Conservation (phyloP, 2,329 filamentous ascomycete genomes). For the Hypoxylon sp. region DNA sequence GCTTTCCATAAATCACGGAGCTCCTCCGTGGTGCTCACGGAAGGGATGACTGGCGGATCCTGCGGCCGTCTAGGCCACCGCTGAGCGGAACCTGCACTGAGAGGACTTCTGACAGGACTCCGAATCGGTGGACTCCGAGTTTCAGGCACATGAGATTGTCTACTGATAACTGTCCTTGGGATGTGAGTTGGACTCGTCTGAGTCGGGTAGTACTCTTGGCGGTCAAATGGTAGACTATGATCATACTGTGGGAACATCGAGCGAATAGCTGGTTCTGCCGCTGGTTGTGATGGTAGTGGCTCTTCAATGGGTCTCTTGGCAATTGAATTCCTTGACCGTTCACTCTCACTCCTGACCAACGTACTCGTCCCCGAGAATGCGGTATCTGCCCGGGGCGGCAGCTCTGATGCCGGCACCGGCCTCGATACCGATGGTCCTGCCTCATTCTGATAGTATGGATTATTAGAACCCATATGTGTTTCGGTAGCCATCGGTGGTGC, state of each 20-base stretch:
- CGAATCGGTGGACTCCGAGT: conserved; percentile 48
- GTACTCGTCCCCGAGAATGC: conserved; percentile 66
- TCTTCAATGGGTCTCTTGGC: conserved; percentile 65
- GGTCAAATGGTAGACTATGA: conserved; percentile 72
- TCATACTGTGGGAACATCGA: conserved; percentile 86
- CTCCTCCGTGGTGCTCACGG: conserved; percentile 70
- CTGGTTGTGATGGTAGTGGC: conserved; percentile 43
- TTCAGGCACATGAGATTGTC: conserved; percentile 69
- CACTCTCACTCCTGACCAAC: conserved; percentile 63
- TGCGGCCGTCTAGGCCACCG: conserved; percentile 55
- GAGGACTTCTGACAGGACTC: conserved; percentile 53
- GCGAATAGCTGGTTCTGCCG: conserved; percentile 61
- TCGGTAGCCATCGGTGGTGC: conserved; percentile 41
- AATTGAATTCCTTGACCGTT: conserved; percentile 67
- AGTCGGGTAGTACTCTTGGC: conserved; percentile 78
- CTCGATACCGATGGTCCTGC: conserved; percentile 54
- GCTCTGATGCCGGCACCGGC: conserved; percentile 58
- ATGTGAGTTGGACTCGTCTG: conserved; percentile 74
- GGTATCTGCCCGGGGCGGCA: conserved; percentile 63
- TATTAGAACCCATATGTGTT: conserved; percentile 45
- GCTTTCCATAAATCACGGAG: conserved; percentile 77
- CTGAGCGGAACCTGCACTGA: conserved; percentile 50
- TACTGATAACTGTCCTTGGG: conserved; percentile 73
- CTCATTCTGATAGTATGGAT: conserved; percentile 48
- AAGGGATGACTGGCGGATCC: conserved; percentile 62